phyloP scores from a whole-genome alignment of 805 yeast species.

The Ogataea trehaloabstinens region DNA sequence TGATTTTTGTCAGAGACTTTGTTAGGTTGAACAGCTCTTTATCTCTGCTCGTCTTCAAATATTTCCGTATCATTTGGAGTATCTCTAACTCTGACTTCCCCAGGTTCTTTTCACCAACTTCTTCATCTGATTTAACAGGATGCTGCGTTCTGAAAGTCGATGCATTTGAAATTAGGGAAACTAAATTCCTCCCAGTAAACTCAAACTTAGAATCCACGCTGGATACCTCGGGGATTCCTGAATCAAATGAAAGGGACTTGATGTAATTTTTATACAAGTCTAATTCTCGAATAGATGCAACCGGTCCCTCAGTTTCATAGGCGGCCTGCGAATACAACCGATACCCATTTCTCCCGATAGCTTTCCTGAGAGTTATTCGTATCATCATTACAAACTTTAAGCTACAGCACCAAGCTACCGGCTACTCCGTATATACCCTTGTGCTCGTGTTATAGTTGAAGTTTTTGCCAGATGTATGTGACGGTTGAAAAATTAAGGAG shows the following conservation, averaged over 20 bases:
- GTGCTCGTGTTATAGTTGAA: too few species aligned
- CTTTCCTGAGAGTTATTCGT: too few species aligned
- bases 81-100: slow-evolving; percentile 2
- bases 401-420: too few species aligned
- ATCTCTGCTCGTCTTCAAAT: slow-evolving; percentile 12
- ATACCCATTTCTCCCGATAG: too few species aligned
- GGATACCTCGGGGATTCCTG: neutral
- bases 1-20: neutral
- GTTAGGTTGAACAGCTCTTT: slow-evolving; percentile 10
- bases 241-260: neutral
- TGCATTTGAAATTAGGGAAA: neutral
- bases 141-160: neutral
- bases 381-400: too few species aligned
- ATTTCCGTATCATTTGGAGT: slow-evolving; percentile 9
- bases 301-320: neutral
- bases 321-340: too few species aligned
- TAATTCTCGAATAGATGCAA: neutral
- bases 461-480: too few species aligned
- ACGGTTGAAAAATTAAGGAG: too few species aligned
- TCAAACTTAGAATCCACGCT: neutral
- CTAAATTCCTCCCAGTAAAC: slow-evolving; percentile 1
- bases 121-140: neutral
- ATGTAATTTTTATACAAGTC: neutral
- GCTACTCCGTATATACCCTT: too few species aligned
- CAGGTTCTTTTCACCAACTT: neutral